Conservation (phyloP, 1,139 yeast genomes). For the Lodderomyces oxycetoniae region DNA sequence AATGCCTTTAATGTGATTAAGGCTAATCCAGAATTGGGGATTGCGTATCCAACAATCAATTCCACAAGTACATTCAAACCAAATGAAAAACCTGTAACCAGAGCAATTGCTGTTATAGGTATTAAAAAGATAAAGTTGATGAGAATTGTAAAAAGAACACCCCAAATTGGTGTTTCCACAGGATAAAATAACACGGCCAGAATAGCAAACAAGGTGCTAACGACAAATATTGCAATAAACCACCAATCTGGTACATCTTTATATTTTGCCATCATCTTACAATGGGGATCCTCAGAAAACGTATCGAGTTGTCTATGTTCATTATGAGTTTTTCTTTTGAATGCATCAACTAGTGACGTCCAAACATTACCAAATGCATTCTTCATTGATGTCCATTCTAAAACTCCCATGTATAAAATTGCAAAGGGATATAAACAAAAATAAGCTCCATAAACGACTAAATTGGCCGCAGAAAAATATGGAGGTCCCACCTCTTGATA, state of each 20-base stretch:
- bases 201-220: constrained; percentile 30
- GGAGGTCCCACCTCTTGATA: constrained; percentile 39
- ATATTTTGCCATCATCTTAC: constrained; percentile 36
- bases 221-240: constrained; percentile 29
- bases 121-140: constrained; percentile 34
- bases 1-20: constrained; percentile 34
- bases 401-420: constrained; percentile 26
- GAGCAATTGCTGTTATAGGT: constrained; percentile 34
- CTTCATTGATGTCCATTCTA: constrained; percentile 45
- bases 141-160: constrained; percentile 30
- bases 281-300: constrained; percentile 33
- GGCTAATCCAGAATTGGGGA: constrained; percentile 38
- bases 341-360: constrained; percentile 28
- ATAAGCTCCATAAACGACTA: constrained; percentile 39
- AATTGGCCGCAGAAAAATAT: constrained; percentile 40
- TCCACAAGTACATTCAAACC: constrained; percentile 39
- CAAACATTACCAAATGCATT: constrained; percentile 36
- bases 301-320: constrained; percentile 16
- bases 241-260: constrained; percentile 42
- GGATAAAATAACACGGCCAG: constrained; percentile 30
- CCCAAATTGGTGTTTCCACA: constrained; percentile 36
- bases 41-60: constrained; percentile 35
- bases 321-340: constrained; percentile 9
- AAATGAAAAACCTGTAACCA: constrained; percentile 35
- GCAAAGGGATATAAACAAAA: constrained; percentile 43